Evolutionary conservation across 2,329 filamentous ascomycete genomes (phyloP).

Genomic region (Colletotrichum tropicale): DNA sequence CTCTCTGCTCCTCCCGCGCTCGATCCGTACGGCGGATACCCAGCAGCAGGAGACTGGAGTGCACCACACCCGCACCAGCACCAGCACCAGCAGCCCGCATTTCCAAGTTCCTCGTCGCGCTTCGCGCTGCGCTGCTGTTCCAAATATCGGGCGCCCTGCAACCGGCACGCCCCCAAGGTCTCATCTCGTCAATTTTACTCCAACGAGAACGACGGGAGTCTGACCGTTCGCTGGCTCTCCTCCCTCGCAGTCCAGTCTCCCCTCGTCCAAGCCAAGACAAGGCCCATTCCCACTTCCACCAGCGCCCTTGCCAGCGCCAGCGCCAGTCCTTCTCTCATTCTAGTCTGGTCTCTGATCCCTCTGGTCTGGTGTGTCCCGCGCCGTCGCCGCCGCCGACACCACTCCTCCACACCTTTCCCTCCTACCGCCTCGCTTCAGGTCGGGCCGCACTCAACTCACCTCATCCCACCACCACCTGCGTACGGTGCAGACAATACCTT

Average conservation of each 20-base stretch:
- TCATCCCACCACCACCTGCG: slow-evolving; percentile 4
- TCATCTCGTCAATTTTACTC: slow-evolving; percentile 28
- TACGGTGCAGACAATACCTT: neutral
- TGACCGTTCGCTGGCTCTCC: slow-evolving; percentile 7
- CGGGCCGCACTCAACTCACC: neutral
- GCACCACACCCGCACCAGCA: neutral
- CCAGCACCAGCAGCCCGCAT: neutral
- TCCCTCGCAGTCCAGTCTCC: neutral
- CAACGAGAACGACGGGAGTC: slow-evolving; percentile 7
- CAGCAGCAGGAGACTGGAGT: neutral
- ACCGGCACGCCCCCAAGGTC: slow-evolving; percentile 23
- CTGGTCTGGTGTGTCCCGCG: neutral
- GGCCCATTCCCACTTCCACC: slow-evolving; percentile 13
- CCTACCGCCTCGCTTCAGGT: slow-evolving; percentile 16
- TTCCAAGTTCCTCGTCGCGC: neutral
- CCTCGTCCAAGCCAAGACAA: slow-evolving; percentile 17
- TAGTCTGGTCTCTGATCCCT: neutral
- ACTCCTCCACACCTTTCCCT: neutral
- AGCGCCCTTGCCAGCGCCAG: neutral
- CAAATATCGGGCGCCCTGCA: slow-evolving; percentile 17
- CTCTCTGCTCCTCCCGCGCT: neutral
- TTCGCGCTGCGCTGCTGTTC: slow-evolving; percentile 11
- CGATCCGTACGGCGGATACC: neutral
- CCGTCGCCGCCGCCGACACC: neutral
- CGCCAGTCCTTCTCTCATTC: slow-evolving; percentile 10